Evolutionary conservation across 78 protist species (phyloP).

Genomic region (Dictyostelium intermedium): DNA sequence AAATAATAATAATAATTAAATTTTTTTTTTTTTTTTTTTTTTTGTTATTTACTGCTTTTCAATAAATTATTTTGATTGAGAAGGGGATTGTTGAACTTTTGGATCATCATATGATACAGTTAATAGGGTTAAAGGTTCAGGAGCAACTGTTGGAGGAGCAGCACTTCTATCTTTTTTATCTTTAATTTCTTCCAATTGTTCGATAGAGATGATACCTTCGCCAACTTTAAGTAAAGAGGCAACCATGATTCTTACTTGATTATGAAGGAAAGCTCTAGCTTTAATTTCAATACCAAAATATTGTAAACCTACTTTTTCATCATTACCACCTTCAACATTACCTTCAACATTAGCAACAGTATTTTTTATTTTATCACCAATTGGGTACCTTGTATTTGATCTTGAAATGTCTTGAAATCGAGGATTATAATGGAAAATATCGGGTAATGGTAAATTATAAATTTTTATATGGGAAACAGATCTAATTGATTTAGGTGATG

Average conservation of each 20-base stretch:
- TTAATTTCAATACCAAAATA: constrained; percentile 62
- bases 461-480: constrained; percentile 13
- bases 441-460: constrained; percentile 11
- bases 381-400: neutral
- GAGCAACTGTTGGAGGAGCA: constrained; percentile 58
- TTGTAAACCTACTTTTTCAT: neutral
- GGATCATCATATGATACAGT: constrained; percentile 26
- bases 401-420: neutral
- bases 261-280: constrained; percentile 54
- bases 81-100: neutral
- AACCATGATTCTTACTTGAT: constrained; percentile 70
- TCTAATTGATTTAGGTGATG: constrained; percentile 7
- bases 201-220: neutral
- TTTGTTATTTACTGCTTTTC: too few relatives aligned
- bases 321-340: neutral
- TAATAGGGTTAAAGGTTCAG: constrained; percentile 40
- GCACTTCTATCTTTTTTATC: constrained; percentile 7
- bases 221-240: constrained; percentile 34
- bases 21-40: too few relatives aligned
- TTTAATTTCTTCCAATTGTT: constrained; percentile 3
- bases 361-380: constrained; percentile 19
- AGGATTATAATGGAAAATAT: neutral
- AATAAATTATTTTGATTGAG: too few relatives aligned
- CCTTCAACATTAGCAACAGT: too few relatives aligned
- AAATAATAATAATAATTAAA: too few relatives aligned